Evolutionary conservation across 2,329 filamentous ascomycete genomes (phyloP), one percentile per base, ranked within the genome.

Genomic region (Lojkania enalia): DNA sequence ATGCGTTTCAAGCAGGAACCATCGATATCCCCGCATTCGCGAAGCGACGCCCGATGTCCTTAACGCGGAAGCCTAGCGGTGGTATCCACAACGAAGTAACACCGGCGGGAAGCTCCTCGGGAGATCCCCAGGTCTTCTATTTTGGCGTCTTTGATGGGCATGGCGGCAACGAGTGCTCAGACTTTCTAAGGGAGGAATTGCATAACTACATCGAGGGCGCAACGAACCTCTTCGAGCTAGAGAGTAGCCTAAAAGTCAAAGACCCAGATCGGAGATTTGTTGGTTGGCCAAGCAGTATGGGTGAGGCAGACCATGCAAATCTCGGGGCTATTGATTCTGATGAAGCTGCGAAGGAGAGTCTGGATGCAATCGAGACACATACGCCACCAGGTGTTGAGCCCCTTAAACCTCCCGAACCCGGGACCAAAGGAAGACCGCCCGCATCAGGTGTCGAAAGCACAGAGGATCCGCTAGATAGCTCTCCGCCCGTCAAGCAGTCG

Each of bases 111-210:
- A 87, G 85, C 53, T 83, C 87, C 1, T 87, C 83, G 51, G 92
- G 92, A 2, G 92, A 97, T 64, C 92, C 92, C 1, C 92, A 97
- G 66, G 86, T 97, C 23, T 99, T 99, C 71, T 99, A 97, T 70
- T 99, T 96, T 77, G 91, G 83, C 1, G 85, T 97, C 1, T 99
- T 97, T 63, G 94, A 99, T 70, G 94, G 94, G 2, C 94, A 99
- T 72, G 94, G 94, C 7, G 94, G 94, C 15, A 81, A 77, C 15
- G 88, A 96, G 67, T 97, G 94, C 69, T 90, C 90, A 48, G 84
- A 86, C 14, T 97, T 96, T 58, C 71, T 97, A 55, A 80, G 85
- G 46, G 88, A 96, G 48, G 83, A 87, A 62, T 74, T 99, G 48
- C 94, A 96, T 67, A 82, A 82, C 7, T 97, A 96, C 66, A 84